Conservation (phyloP, 2,329 filamentous ascomycete species). For the Colletotrichum acutatum region DNA sequence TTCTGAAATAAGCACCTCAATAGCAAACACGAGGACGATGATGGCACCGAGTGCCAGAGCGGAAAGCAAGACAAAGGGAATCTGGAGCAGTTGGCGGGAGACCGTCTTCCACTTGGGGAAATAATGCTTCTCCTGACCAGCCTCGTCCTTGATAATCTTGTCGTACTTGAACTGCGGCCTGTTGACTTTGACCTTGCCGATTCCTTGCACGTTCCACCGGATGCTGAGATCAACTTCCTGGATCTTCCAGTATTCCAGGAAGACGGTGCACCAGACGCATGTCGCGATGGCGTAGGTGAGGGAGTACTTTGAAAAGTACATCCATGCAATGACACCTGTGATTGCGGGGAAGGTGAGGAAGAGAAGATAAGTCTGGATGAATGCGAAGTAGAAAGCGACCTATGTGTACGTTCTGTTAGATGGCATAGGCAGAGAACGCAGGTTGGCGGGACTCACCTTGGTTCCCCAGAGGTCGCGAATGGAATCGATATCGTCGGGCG, state of each 20-base stretch:
- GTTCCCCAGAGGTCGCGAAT: slow-evolving; percentile 72
- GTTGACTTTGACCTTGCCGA: slow-evolving; percentile 73
- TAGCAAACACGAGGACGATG: slow-evolving; percentile 76
- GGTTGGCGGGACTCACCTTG: slow-evolving; percentile 50
- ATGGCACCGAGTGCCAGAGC: slow-evolving; percentile 70
- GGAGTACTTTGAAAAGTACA: slow-evolving; percentile 76
- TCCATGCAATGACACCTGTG: slow-evolving; percentile 76
- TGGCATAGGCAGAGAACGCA: accelerated
- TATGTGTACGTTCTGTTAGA: slow-evolving; percentile 48
- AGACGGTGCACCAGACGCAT: slow-evolving; percentile 77
- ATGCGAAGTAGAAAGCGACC: slow-evolving; percentile 85
- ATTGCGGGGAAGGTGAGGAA: slow-evolving; percentile 77
- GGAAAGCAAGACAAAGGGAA: slow-evolving; percentile 74
- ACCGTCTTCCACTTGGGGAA: slow-evolving; percentile 75
- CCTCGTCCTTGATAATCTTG: slow-evolving; percentile 69
- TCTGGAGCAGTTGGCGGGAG: slow-evolving; percentile 72
- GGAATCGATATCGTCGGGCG: slow-evolving; percentile 62
- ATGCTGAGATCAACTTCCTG: slow-evolving; percentile 77
- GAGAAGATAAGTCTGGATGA: slow-evolving; percentile 79
- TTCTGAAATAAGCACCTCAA: slow-evolving; percentile 81
- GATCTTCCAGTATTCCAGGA: slow-evolving; percentile 85
- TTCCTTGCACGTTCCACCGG: slow-evolving; percentile 78
- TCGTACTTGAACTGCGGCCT: slow-evolving; percentile 74
- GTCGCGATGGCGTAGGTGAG: slow-evolving; percentile 74
- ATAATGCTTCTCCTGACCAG: slow-evolving; percentile 69